Evolutionary conservation across 805 yeast genomes (phyloP).

Genomic region (Saccharomycopsis selenospora): DNA sequence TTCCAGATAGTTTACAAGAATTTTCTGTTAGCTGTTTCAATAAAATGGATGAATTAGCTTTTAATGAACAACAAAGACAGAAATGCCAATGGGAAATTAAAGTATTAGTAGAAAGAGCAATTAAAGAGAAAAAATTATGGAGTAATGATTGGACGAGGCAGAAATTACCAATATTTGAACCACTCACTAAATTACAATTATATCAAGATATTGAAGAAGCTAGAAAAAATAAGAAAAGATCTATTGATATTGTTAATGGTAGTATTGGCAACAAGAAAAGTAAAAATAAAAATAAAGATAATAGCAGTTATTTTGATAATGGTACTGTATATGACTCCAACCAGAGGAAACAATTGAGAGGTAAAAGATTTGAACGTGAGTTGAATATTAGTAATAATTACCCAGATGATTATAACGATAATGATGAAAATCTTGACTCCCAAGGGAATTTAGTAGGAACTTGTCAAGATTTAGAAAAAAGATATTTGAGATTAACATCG

Average conservation of each 20-base stretch:
- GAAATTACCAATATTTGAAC: conserved; percentile 39
- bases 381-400: too few species aligned
- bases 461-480: conserved; percentile 61
- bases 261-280: neutral
- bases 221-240: neutral
- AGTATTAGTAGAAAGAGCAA: conserved; percentile 41
- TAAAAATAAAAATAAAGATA: neutral
- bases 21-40: conserved; percentile 45
- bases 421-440: conserved; percentile 1
- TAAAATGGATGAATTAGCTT: conserved; percentile 32
- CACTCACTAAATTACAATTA: conserved; percentile 2
- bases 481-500: conserved; percentile 77
- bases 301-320: neutral
- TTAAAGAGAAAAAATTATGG: conserved; percentile 36
- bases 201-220: neutral
- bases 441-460: conserved; percentile 49
- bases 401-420: too few species aligned
- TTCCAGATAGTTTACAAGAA: conserved; percentile 42
- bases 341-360: conserved; percentile 37
- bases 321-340: conserved; percentile 21
- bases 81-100: conserved; percentile 45
- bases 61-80: conserved; percentile 28
- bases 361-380: conserved; percentile 41
- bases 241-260: neutral
- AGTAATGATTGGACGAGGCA: conserved; percentile 49